A percentile compares a stretch with the other conserved stretches of the same genome.
phyloP scores from a whole-genome alignment of 1,139 yeast species.

The Zygosaccharomyces sapae region DNA sequence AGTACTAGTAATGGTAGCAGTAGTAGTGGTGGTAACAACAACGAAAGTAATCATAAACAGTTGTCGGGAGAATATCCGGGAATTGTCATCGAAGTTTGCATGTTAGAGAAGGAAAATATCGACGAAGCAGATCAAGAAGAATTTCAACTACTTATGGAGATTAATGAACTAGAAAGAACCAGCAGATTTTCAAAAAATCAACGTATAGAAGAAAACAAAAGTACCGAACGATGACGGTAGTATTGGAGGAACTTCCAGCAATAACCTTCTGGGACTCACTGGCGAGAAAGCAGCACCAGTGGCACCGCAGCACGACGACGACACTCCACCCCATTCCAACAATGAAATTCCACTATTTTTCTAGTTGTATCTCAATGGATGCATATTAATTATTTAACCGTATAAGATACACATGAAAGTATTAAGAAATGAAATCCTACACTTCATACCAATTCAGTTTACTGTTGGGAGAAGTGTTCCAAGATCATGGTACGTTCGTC shows the following conservation, averaged over 20 bases:
- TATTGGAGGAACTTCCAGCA: not conserved
- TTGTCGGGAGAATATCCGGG: constrained; percentile 48
- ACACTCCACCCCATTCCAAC: constrained; percentile 10
- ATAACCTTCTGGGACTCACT: constrained; percentile 6
- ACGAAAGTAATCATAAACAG: constrained; percentile 13
- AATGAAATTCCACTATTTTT: constrained; percentile 34
- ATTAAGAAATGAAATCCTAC: not conserved
- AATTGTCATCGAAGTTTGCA: constrained; percentile 57
- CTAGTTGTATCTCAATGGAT: constrained; percentile 11
- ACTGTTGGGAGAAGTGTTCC: constrained; percentile 92
- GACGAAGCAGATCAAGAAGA: constrained; percentile 26
- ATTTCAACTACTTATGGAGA: constrained; percentile 27
- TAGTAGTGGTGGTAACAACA: too few species aligned
- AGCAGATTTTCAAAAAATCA: not conserved
- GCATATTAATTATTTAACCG: constrained; percentile 9
- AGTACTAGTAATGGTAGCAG: constrained; percentile 9
- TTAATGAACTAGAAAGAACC: constrained; percentile 12
- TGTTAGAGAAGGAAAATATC: constrained; percentile 45
- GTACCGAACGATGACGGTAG: not conserved
- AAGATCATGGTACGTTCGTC: constrained; percentile 96
- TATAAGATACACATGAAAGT: constrained; percentile 5
- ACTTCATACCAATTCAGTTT: constrained; percentile 12
- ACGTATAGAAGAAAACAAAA: not conserved
- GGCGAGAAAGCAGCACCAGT: not conserved
- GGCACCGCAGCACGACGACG: not conserved